Base-by-base conservation (phyloP, 2,329 filamentous ascomycete genomes). In the Aspergillus uvarum region DNA sequence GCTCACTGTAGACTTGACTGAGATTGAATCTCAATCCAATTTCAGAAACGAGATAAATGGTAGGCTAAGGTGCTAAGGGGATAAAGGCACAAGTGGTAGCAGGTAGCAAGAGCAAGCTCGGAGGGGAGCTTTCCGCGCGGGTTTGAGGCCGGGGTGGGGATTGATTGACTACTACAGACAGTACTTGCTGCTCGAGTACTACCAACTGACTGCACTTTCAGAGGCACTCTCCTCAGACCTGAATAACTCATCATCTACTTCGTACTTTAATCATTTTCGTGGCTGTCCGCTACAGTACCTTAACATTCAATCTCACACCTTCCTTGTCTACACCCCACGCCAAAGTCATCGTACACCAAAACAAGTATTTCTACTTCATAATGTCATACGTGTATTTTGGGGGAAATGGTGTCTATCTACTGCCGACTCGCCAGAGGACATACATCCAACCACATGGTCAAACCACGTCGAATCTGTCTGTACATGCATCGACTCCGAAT, bases 331-430 rank as follows among this genome's bases (percentile, higher is more conserved):
- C 10, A 5, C 10, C 10, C 4, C 10, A 35, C 32, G 11, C 14
- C 14, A 16, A 35, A 35, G 14, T 16, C 10, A 35, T 35, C 32
- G 7, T 8, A 19, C n/a, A 44, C 38, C 3, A 7, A 52, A 31
- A 16, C 42, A 58, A 50, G 5, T 3, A 8, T 29, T 29, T 29
- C 50, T 32, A 32, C 51, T 59, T 57, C 56, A 38, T 58, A 49
- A 65, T 62, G 59, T 63, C 56, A 67, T 63, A 65, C 68, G 64
- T 74, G 72, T 72, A 72, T 74, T 73, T 63, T 64, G 65, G 64
- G 69, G 63, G 61, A 64, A 67, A 55, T 49, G 50, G 57, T 64
- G 64, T 74, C 71, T 74, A 75, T 75, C 72, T 75, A 74, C 72
- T 71, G 67, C 66, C 67, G 64, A 65, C 58, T 67, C 59, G 60